Evolutionary conservation across 2,329 filamentous ascomycete species (phyloP).

Genomic region (Tricladium varicosporioides): DNA sequence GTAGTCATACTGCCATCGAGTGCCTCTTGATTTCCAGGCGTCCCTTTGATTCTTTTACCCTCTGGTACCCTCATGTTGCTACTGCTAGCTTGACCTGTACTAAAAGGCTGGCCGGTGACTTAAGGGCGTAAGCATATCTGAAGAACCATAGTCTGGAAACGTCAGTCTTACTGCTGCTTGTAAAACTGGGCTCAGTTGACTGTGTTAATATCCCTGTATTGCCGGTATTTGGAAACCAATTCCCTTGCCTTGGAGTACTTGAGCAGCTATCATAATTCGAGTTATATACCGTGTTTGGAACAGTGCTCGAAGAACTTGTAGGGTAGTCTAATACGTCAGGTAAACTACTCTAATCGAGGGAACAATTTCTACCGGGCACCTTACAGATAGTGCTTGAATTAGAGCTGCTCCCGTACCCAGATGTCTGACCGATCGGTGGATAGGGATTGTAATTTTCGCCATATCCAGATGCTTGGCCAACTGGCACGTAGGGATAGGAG

Average conservation of each 20-base stretch:
- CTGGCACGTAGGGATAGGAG: no score
- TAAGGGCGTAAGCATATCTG: no score
- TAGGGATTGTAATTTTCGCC: no score
- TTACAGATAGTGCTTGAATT: no score
- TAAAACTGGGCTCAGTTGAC: neutral
- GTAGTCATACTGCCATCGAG: conserved; percentile 6
- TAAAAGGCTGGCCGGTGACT: neutral
- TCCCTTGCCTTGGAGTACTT: neutral
- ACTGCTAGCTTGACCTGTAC: neutral
- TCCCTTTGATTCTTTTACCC: conserved; percentile 1
- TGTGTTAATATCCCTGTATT: neutral
- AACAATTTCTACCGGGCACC: no score
- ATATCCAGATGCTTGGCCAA: no score
- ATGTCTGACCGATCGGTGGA: no score
- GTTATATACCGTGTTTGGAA: neutral
- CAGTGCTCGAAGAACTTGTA: no score
- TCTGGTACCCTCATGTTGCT: neutral
- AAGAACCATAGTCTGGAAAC: no score
- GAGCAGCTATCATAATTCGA: neutral
- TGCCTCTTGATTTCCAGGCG: neutral
- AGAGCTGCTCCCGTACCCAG: no score
- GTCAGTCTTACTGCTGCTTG: neutral
- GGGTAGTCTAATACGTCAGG: no score
- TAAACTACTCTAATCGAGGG: no score
- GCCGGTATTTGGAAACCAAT: neutral